phyloP scores from a whole-genome alignment of 257 asterid species.

The Nicotiana tabacum region DNA sequence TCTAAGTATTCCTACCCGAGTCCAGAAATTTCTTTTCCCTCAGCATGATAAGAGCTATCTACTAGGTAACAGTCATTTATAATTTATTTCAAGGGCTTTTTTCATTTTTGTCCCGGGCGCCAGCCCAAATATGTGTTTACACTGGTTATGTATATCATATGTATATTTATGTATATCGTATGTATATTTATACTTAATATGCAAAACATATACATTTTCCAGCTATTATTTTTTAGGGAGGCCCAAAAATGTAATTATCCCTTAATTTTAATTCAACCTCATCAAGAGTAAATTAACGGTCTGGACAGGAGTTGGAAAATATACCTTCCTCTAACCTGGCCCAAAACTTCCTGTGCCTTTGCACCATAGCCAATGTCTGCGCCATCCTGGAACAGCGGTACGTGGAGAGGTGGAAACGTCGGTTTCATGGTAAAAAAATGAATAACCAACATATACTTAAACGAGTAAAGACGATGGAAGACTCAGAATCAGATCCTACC shows the following conservation, averaged over 20 bases:
- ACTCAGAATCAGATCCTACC: constrained; percentile 32
- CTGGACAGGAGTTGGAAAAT: constrained; percentile 4
- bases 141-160: no score
- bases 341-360: constrained; percentile 91
- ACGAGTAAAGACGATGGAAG: neutral
- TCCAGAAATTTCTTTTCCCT: neutral
- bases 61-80: neutral
- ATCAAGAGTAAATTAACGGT: neutral
- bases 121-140: no score
- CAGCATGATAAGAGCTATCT: neutral
- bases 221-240: no score
- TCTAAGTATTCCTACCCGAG: neutral
- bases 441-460: neutral
- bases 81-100: neutral
- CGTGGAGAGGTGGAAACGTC: neutral
- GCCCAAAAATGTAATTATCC: no score
- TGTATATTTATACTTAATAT: no score
- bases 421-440: no score
- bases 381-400: constrained; percentile 54
- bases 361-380: constrained; percentile 97
- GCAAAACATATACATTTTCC: no score
- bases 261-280: neutral
- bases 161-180: no score
- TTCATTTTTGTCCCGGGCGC: no score
- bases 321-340: constrained; percentile 96